Conservation (phyloP, 2,329 filamentous ascomycete genomes). For the Diaporthe citrichinensis region DNA sequence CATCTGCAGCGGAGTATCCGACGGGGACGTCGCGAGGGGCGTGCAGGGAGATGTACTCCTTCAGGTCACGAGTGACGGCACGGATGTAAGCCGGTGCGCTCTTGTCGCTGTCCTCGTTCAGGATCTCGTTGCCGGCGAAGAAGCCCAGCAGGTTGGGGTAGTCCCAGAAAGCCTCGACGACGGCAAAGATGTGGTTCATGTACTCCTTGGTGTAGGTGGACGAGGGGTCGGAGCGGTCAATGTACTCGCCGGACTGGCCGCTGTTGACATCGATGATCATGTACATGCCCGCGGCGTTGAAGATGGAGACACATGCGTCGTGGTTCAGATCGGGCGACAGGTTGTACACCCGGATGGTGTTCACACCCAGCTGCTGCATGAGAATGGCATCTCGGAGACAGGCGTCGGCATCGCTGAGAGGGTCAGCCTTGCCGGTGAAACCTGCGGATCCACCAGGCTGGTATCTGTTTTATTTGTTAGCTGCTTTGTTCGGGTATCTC, state of each 20-base stretch:
- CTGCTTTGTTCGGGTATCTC: not conserved
- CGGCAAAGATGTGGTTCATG: slow-evolving; percentile 71
- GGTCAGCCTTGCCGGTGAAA: slow-evolving; percentile 61
- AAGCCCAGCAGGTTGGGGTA: slow-evolving; percentile 74
- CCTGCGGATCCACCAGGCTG: slow-evolving; percentile 73
- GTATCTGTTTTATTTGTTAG: slow-evolving; percentile 54
- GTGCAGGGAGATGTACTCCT: slow-evolving; percentile 80
- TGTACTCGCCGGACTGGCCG: slow-evolving; percentile 66
- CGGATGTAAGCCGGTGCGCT: slow-evolving; percentile 75
- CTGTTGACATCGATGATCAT: slow-evolving; percentile 72
- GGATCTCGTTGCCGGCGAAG: slow-evolving; percentile 82
- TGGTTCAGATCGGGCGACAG: slow-evolving; percentile 72
- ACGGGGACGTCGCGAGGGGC: slow-evolving; percentile 76
- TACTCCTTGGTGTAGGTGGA: slow-evolving; percentile 65
- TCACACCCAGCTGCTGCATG: slow-evolving; percentile 71
- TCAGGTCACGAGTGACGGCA: slow-evolving; percentile 80
- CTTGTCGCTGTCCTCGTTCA: slow-evolving; percentile 73
- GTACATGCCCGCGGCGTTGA: slow-evolving; percentile 65
- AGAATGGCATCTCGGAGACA: slow-evolving; percentile 70
- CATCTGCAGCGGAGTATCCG: slow-evolving; percentile 82
- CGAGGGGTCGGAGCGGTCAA: slow-evolving; percentile 64
- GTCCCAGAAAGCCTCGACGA: slow-evolving; percentile 72
- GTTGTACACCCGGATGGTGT: slow-evolving; percentile 76
- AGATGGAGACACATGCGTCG: slow-evolving; percentile 72
- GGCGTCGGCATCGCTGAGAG: slow-evolving; percentile 47